Evolutionary conservation across 495 filamentous ascomycete species (phyloP).

Genomic region (Melanomma pulvis-pyrius): DNA sequence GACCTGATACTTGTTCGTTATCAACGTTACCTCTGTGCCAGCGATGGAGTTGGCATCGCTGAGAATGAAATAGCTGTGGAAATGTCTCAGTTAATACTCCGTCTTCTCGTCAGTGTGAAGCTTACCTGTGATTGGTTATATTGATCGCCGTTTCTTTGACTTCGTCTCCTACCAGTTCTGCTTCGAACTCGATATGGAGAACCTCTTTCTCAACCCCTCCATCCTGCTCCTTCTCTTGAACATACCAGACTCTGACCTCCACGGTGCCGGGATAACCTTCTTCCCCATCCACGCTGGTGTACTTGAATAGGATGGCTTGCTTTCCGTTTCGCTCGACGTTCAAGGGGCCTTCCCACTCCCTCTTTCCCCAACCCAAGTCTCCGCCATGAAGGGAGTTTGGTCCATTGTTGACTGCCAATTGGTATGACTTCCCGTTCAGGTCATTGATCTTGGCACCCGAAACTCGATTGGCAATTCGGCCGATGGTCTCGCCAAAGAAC

Average conservation of each 20-base stretch:
- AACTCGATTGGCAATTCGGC: constrained; percentile 87
- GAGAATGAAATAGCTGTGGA: constrained; percentile 86
- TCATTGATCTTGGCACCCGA: constrained; percentile 67
- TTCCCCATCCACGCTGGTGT: constrained; percentile 73
- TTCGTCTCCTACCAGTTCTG: constrained; percentile 69
- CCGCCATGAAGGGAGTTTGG: constrained; percentile 85
- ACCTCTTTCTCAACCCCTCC: constrained; percentile 61
- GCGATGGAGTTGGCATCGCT: constrained; percentile 66
- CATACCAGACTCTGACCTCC: constrained; percentile 76
- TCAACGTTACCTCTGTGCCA: constrained; percentile 73
- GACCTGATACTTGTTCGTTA: constrained; percentile 72
- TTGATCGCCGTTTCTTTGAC: constrained; percentile 86
- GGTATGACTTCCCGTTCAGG: constrained; percentile 72
- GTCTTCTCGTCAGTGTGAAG: neutral
- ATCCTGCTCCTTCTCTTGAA: constrained; percentile 65
- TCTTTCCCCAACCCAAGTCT: constrained; percentile 78
- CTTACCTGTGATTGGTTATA: constrained; percentile 92
- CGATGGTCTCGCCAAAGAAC: constrained; percentile 92
- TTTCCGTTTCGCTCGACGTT: constrained; percentile 67
- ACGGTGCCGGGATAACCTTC: constrained; percentile 87
- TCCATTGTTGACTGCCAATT: constrained; percentile 72
- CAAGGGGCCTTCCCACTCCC: constrained; percentile 74
- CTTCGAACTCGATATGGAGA: constrained; percentile 86
- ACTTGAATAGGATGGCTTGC: constrained; percentile 75
- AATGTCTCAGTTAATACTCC: neutral